Conservation (phyloP, 345 rosid genomes). For the Anastatica hierochuntica region DNA sequence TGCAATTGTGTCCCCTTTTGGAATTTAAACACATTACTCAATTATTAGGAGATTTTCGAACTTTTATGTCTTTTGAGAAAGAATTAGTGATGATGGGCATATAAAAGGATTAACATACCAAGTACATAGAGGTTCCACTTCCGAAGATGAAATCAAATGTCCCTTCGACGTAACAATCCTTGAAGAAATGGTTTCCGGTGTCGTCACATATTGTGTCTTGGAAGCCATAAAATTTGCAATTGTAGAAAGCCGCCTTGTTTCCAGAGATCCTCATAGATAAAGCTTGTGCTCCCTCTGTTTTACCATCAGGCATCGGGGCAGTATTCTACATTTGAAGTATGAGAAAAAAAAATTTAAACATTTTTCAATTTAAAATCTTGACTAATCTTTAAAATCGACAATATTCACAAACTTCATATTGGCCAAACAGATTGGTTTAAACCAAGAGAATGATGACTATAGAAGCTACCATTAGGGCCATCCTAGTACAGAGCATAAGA, state of each 20-base stretch:
- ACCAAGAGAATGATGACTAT: no score
- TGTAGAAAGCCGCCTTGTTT: constrained; percentile 48
- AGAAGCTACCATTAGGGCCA: no score
- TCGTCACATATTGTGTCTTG: constrained; percentile 72
- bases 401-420: no score
- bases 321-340: constrained; percentile 32
- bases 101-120: constrained; percentile 25
- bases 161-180: constrained; percentile 68
- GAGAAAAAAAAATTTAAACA: no score
- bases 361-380: no score
- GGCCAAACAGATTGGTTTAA: no score
- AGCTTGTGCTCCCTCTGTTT: constrained; percentile 39
- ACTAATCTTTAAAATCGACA: no score
- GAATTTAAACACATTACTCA: neutral
- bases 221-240: constrained; percentile 47
- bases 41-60: no score
- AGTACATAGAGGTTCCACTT: constrained; percentile 49
- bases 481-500: no score
- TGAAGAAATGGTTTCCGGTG: constrained; percentile 61
- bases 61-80: no score
- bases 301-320: constrained; percentile 45
- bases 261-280: constrained; percentile 46
- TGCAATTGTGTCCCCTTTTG: constrained; percentile 26
- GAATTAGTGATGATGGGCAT: no score
- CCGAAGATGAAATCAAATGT: constrained; percentile 80